Base-by-base conservation (phyloP, 208 protist species). In the Herpetomonas muscarum region DNA sequence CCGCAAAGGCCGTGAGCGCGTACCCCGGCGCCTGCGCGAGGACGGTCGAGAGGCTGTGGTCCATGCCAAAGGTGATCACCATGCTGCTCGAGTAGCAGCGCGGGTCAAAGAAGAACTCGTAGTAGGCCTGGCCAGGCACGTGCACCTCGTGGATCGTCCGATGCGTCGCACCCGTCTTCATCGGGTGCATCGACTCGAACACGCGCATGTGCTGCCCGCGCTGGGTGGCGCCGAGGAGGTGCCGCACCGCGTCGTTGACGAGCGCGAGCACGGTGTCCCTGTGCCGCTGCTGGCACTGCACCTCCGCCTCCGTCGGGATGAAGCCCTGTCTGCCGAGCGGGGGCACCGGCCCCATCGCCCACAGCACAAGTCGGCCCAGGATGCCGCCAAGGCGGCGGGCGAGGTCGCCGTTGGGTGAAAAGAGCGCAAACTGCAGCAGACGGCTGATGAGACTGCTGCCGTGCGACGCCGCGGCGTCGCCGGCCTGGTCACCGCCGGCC, bases 161-260 rank as follows among this genome's bases (percentile, higher is more conserved):
- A 22, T 64, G 69, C 12, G 70, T 67, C 4, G 74, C 61, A 13
- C 74, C 71, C 32, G 75, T 69, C 12, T 78, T 74, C 32, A 82
- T 74, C 29, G 87, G 87, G 63, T 94, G 84, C 22, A 64, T 47
- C 17, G 87, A 94, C 50, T 94, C 87, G 60, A 88, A 83, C 25
- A 76, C 41, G 54, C 65, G 63, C 45, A 68, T 61, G 56, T 79
- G 74, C 57, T 80, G 75, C 22, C 70, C 49, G 22, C 30, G 41
- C 59, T 82, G 76, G 19, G 81, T 73, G 15, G 85, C 50, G n/a
- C 69, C 54, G 7, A 88, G 69, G 44, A 88, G 64, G 29, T 80
- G 60, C 13, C 70, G 46, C 2, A 71, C 28, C 42, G 61, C 28
- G 12, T 67, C 63, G n/a, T 44, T 42, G 4, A 26, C 54, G 12